phyloP scores from a whole-genome alignment of 2,329 filamentous ascomycete genomes.

The Xylaria sp. region DNA sequence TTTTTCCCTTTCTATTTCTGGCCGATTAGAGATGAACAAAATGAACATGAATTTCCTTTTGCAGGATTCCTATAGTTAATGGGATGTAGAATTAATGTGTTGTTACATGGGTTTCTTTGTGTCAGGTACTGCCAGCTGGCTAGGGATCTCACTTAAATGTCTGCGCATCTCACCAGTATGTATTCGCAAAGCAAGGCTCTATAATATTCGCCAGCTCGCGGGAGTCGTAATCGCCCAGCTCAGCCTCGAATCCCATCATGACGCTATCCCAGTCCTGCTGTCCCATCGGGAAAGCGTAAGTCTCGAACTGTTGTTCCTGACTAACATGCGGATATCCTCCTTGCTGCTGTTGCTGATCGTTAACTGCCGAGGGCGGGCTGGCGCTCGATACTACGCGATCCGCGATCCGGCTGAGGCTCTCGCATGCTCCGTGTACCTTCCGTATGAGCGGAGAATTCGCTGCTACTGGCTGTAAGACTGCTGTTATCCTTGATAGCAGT shows the following conservation, averaged over 20 bases:
- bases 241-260: slow-evolving; percentile 44
- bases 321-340: neutral
- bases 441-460: slow-evolving; percentile 31
- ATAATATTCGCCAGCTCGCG: slow-evolving; percentile 43
- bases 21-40: too few relatives aligned
- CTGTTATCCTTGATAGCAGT: slow-evolving; percentile 39
- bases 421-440: slow-evolving; percentile 44
- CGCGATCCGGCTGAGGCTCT: slow-evolving; percentile 41
- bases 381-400: slow-evolving; percentile 40
- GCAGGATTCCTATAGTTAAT: too few relatives aligned
- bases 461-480: slow-evolving; percentile 33
- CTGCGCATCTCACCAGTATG: slow-evolving; percentile 38
- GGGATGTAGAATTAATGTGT: too few relatives aligned
- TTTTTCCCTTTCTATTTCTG: too few relatives aligned
- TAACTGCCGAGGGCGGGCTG: slow-evolving; percentile 7
- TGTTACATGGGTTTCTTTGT: too few relatives aligned
- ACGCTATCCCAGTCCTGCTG: slow-evolving; percentile 45
- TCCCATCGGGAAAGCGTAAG: slow-evolving; percentile 43
- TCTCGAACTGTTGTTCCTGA: slow-evolving; percentile 28
- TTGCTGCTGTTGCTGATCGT: slow-evolving; percentile 11
- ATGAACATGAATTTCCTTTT: too few relatives aligned
- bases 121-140: too few relatives aligned
- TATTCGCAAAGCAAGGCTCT: slow-evolving; percentile 44
- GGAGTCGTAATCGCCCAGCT: slow-evolving; percentile 43
- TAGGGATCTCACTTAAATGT: too few relatives aligned